Percentiles rank a stretch among this genome's conserved stretches.
Conservation (phyloP, 1,284 basidiomycete species). For the Inonotus obliquus region DNA sequence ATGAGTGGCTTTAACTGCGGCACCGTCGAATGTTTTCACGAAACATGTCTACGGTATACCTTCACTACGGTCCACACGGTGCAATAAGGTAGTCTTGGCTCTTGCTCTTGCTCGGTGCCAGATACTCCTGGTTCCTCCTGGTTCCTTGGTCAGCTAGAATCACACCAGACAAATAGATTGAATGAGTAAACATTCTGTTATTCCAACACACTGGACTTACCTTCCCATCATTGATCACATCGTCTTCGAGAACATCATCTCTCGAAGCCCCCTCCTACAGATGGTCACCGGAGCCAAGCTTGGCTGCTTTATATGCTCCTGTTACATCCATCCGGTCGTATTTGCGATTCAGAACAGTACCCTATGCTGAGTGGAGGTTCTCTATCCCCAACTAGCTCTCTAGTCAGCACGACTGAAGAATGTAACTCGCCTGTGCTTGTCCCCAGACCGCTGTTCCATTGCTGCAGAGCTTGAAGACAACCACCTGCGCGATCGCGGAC, state of each 20-base stretch:
- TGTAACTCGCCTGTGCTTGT: slow-evolving; percentile 47
- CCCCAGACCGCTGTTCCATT: slow-evolving; percentile 40
- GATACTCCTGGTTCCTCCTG: slow-evolving; percentile 56
- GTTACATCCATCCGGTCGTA: slow-evolving; percentile 24
- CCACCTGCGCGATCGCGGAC: slow-evolving; percentile 58
- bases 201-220: slow-evolving; percentile 26
- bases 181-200: neutral
- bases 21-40: slow-evolving; percentile 25
- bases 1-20: slow-evolving; percentile 31
- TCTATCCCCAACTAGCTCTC: slow-evolving; percentile 52
- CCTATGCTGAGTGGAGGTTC: slow-evolving; percentile 53
- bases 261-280: slow-evolving; percentile 57
- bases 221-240: slow-evolving; percentile 46
- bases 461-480: slow-evolving; percentile 50
- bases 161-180: neutral
- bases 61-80: slow-evolving; percentile 23
- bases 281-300: slow-evolving; percentile 53
- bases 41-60: neutral
- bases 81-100: slow-evolving; percentile 55
- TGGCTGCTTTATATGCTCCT: slow-evolving; percentile 43
- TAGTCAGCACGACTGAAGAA: slow-evolving; percentile 71
- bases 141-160: slow-evolving; percentile 53
- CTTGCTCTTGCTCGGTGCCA: slow-evolving; percentile 54
- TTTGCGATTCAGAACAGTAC: slow-evolving; percentile 48
- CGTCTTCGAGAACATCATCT: slow-evolving; percentile 80